Base-by-base conservation (phyloP, 257 asterid genomes). In the Solanum virginianum region DNA sequence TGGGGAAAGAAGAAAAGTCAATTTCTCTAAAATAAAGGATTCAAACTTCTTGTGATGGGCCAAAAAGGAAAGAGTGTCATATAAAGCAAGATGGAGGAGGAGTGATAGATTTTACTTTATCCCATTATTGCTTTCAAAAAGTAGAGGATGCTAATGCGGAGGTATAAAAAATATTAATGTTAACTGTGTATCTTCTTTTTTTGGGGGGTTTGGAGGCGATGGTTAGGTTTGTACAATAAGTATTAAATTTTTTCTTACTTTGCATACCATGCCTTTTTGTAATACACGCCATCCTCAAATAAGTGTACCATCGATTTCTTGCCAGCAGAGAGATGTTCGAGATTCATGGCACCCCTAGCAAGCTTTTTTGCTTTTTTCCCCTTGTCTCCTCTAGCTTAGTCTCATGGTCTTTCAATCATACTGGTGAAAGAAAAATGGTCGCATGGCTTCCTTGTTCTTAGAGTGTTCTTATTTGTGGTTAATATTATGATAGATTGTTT, bases 401-500 rank as follows among this genome's bases (percentile, higher is more conserved):
- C 41, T 47, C 12, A 74, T 47, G 36, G 41, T 74, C 57, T 47
- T 11, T 45, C 22, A 14, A 47, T 45, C 57, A 74, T n/a, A 45
- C 63, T 51, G 82, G 82, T 77, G 24, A 49, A 49, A 77, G 43
- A 49, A 39, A 39, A n/a, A 7, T 66, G n/a, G 2, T 39, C 54
- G 16, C 43, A 63, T 45, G 36, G 81, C 77, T 80, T 59, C 68
- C 32, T 74, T 6, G 65, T 86, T 41, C 47, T 60, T 36, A 74
- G 70, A 81, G 62, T 74, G 79, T 85, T 89, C 87, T 87, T 20
- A 81, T 82, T 22, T 82, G 43, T 82, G 45, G 88, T 41, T 82
- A 47, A 4, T 22, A 85, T 81, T 88, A 87, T 71, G 51, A 86
- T 85, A 94, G 99, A 93, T 96, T 85, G 98, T 96, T 84, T 96